A percentile compares a stretch with the other conserved stretches of the same genome.
Evolutionary conservation across 2,329 filamentous ascomycete species (phyloP).

Genomic region (Verticillium isaacii): DNA sequence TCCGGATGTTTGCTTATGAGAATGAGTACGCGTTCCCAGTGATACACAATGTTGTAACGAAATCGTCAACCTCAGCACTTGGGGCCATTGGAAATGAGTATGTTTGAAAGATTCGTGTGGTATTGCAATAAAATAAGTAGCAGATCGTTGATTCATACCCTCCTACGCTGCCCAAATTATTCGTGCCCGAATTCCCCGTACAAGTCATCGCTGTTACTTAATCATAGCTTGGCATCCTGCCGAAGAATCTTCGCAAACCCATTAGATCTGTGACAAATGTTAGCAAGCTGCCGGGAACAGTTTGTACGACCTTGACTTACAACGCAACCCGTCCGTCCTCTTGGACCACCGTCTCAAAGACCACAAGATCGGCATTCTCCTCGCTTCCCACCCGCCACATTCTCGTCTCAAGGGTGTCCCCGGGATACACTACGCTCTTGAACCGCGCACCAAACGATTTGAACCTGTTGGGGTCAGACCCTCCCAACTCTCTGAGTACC

Average conservation of each 20-base stretch:
- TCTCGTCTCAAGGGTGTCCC: conserved; percentile 35
- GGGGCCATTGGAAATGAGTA: too few relatives aligned
- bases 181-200: too few relatives aligned
- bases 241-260: conserved; percentile 25
- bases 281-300: conserved; percentile 13
- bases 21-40: too few relatives aligned
- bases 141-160: too few relatives aligned
- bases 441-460: conserved; percentile 39
- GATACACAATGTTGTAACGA: too few relatives aligned
- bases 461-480: conserved; percentile 32
- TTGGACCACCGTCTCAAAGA: conserved; percentile 35
- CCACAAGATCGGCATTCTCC: conserved; percentile 23
- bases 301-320: conserved; percentile 6
- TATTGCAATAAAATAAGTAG: too few relatives aligned
- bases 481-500: conserved; percentile 32
- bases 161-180: too few relatives aligned
- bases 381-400: conserved; percentile 33
- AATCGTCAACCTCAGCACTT: too few relatives aligned
- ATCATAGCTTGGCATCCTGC: conserved; percentile 21
- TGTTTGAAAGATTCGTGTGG: too few relatives aligned
- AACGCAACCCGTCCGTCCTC: conserved; percentile 31
- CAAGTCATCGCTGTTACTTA: neutral
- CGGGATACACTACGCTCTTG: conserved; percentile 40
- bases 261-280: conserved; percentile 17
- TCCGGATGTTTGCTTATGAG: too few relatives aligned